Percentiles rank a stretch among this genome's conserved stretches.
Conservation (phyloP, 768 basidiomycete species). For the Naganishia kalamii region DNA sequence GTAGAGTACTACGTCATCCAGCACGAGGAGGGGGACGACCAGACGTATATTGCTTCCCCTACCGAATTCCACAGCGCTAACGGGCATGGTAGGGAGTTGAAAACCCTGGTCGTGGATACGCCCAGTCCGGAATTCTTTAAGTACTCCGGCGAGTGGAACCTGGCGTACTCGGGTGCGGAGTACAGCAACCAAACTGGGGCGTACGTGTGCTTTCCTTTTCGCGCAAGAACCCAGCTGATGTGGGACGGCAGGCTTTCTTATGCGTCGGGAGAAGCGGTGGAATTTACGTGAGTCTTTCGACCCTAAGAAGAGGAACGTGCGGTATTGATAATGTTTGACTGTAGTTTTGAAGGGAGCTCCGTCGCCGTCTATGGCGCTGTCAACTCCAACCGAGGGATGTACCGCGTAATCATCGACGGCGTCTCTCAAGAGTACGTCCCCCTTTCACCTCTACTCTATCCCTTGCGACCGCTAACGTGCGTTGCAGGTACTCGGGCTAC, state of each 20-base stretch:
- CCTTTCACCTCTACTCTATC: not conserved
- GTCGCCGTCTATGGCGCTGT: constrained; percentile 14
- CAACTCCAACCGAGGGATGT: constrained; percentile 19
- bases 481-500: not conserved
- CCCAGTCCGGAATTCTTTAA: not conserved
- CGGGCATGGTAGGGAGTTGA: not conserved
- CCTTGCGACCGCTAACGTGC: not conserved
- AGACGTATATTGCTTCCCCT: not conserved
- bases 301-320: not conserved
- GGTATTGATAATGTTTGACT: not conserved
- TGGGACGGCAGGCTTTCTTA: not conserved
- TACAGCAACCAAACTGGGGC: not conserved
- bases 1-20: constrained; percentile 12
- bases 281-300: too few species aligned
- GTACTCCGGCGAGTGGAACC: not conserved
- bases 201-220: not conserved
- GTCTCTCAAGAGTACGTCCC: not conserved
- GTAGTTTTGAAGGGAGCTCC: constrained; percentile 9
- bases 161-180: not conserved
- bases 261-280: not conserved
- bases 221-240: too few species aligned
- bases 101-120: not conserved
- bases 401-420: constrained; percentile 14
- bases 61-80: not conserved
- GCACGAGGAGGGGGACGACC: not conserved